phyloP scores from a whole-genome alignment of 345 rosid species.

The Cardamine chenopodiifolia region DNA sequence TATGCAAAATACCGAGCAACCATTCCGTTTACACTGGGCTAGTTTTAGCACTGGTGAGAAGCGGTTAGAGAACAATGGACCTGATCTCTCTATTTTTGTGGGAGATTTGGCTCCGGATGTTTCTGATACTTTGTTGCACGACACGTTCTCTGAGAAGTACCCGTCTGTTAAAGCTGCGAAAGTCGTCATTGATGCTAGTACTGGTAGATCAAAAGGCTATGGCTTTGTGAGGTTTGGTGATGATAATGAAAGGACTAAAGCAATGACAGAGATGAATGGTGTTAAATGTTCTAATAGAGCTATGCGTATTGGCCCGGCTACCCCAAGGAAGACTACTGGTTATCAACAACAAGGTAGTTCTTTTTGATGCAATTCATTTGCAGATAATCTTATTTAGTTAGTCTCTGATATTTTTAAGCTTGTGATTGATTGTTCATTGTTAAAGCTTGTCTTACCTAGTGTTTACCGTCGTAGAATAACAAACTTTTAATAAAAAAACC shows the following conservation, averaged over 20 bases:
- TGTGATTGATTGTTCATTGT: neutral
- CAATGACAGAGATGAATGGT: slow-evolving; percentile 96
- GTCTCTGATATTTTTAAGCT: neutral
- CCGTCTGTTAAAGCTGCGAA: slow-evolving; percentile 90
- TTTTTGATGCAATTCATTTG: neutral
- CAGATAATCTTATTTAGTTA: neutral
- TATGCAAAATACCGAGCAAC: slow-evolving; percentile 86
- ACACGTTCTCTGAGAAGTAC: slow-evolving; percentile 72
- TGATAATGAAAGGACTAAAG: slow-evolving; percentile 73
- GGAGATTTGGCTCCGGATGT: slow-evolving; percentile 97
- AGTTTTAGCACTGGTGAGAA: slow-evolving; percentile 87
- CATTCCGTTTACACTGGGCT: slow-evolving; percentile 98
- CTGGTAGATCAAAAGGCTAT: slow-evolving; percentile 96
- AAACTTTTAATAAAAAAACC: too few relatives aligned
- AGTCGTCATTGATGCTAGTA: slow-evolving; percentile 87
- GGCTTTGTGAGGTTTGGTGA: slow-evolving; percentile 99
- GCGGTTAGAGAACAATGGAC: slow-evolving; percentile 73
- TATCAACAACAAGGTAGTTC: slow-evolving; percentile 66
- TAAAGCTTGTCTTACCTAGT: neutral
- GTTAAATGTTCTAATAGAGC: slow-evolving; percentile 87
- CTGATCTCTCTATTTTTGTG: slow-evolving; percentile 93
- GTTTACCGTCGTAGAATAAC: too few relatives aligned
- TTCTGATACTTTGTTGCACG: slow-evolving; percentile 70
- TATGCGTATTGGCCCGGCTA: slow-evolving; percentile 95
- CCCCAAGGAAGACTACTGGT: slow-evolving; percentile 84